Conservation (phyloP, 2,329 filamentous ascomycete genomes). For the Neophaeococcomyces mojaviensis region DNA sequence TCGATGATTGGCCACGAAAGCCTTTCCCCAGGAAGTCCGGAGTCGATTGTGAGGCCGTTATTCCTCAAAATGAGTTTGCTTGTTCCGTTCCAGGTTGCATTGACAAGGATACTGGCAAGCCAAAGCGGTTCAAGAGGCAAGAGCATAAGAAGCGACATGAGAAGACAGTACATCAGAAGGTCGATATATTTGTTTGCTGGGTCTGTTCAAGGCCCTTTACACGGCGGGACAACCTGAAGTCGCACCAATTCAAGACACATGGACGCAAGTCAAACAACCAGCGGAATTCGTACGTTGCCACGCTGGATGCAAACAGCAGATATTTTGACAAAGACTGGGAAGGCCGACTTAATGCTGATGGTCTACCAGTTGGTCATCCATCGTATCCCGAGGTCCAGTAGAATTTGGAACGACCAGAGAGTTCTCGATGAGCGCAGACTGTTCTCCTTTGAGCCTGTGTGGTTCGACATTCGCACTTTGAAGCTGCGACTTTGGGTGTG, state of each 20-base stretch:
- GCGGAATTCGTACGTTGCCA: slow-evolving; percentile 40
- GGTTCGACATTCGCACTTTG: no score
- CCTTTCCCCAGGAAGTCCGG: slow-evolving; percentile 13
- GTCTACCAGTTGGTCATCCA: slow-evolving; percentile 29
- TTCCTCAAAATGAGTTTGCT: slow-evolving; percentile 25
- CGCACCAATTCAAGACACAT: slow-evolving; percentile 40
- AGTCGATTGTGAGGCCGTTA: slow-evolving; percentile 18
- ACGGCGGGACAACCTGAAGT: slow-evolving; percentile 40
- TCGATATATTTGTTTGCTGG: slow-evolving; percentile 37
- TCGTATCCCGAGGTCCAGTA: not conserved
- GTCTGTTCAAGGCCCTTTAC: slow-evolving; percentile 32
- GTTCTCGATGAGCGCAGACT: no score
- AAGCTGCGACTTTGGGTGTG: no score
- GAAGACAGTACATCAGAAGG: slow-evolving; percentile 40
- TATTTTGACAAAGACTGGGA: slow-evolving; percentile 39
- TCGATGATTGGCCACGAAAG: slow-evolving; percentile 10
- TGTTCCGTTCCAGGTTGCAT: slow-evolving; percentile 33
- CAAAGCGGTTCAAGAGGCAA: slow-evolving; percentile 41
- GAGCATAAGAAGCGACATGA: slow-evolving; percentile 45
- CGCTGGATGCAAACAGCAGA: slow-evolving; percentile 35
- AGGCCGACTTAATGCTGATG: slow-evolving; percentile 36
- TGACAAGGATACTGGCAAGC: slow-evolving; percentile 33
- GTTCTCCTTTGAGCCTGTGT: no score
- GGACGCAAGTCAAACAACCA: slow-evolving; percentile 35
- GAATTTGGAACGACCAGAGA: no score